Percentiles rank a stretch among this genome's conserved stretches.
Conservation (phyloP, 2,329 filamentous ascomycete genomes). For the Biscogniauxia mediterranea region DNA sequence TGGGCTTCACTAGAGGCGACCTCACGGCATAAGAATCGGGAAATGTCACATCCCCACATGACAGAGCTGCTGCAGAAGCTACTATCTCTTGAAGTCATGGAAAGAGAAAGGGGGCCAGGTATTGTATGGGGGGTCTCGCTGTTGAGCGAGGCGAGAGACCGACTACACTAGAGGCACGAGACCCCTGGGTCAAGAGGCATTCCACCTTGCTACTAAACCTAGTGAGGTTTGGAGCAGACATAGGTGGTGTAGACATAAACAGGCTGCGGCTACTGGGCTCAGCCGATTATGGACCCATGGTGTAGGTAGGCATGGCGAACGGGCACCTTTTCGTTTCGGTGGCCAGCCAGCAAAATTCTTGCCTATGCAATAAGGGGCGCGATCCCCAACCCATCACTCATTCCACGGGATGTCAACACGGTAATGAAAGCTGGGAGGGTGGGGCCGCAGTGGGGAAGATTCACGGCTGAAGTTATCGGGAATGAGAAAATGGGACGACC, state of each 20-base stretch:
- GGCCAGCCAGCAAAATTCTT: constrained; percentile 1
- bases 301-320: not conserved
- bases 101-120: not conserved
- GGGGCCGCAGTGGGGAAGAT: constrained; percentile 26
- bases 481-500: constrained; percentile 13
- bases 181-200: not conserved
- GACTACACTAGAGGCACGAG: not conserved
- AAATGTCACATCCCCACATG: constrained; percentile 17
- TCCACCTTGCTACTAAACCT: not conserved
- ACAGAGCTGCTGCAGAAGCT: not conserved
- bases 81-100: not conserved
- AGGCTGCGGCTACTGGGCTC: not conserved
- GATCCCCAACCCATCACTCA: not conserved
- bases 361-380: not conserved
- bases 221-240: not conserved
- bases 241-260: not conserved
- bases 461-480: constrained; percentile 33
- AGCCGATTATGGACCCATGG: not conserved
- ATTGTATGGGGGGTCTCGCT: not conserved
- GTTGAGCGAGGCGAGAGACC: not conserved
- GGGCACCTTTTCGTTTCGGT: not conserved
- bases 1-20: constrained; percentile 3
- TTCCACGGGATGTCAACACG: constrained; percentile 28
- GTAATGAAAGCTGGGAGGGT: constrained; percentile 21
- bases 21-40: constrained; percentile 28